Base-by-base conservation (phyloP, 139 green algal species). In the Axilococcus clingmanii region DNA sequence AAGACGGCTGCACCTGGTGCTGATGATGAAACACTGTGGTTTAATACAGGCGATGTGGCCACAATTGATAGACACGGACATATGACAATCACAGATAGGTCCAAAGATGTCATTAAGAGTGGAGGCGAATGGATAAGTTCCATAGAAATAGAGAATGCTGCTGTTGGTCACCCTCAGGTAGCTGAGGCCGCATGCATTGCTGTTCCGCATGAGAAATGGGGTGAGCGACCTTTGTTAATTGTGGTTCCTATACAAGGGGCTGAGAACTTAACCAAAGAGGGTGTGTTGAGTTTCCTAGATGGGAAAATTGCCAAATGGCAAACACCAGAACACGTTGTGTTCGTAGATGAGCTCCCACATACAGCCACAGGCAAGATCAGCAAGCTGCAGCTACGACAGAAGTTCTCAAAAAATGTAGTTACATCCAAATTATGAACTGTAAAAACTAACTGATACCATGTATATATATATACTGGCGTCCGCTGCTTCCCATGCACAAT, bases 21-120 rank as follows among this genome's bases (percentile, higher is more conserved):
- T 14, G 19, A 45, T 0, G 66, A 75, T 36, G 30, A 20, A 1
- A 65, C 77, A 3, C 41, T 52, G 41, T 91, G 76, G 76, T 88
- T 89, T 50, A 35, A 69, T 41, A 91, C 84, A 0, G 82, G 84
- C 1, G 84, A 91, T 46, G 66, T 94, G 38, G 80, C 75, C 28
- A 82, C 63, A 6, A 83, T 94, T 14, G 76, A 91, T 45, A 2
- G 22, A 0, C 34, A 57, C 4, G 85, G 85, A 6, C 48, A 74
- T 52, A 88, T 94, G 73, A 33, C 55, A 32, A 68, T 74, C 53
- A 66, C 48, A 7, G 82, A 91, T 60, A 60, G 82, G 20, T 63
- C 52, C 67, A 94, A 94, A 55, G 85, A 94, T 55, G 76, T 94
- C 8, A 86, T 94, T 52, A 93, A 94, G 55, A 67, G 30, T 19